Percentiles rank a stretch among this genome's conserved stretches.
These are phyloP conservation scores for Galerina sulciceps DNA, from an alignment of 768 basidiomycete genomes.

Conservation along the genomic window DNA sequence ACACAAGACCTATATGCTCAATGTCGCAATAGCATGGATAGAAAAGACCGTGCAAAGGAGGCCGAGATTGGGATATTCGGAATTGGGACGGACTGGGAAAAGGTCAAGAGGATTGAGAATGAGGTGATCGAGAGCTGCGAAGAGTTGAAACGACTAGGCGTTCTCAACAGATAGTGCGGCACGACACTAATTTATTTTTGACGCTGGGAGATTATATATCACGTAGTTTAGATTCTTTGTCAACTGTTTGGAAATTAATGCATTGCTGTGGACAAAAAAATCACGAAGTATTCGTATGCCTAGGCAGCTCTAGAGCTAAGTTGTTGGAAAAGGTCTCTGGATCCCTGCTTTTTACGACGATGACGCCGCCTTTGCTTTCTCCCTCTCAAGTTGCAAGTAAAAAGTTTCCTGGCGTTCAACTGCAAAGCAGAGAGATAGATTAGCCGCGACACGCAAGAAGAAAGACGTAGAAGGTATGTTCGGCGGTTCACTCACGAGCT, in stretches of 20 bases:
- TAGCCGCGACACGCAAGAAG: not conserved
- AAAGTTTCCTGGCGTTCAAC: slow-evolving; percentile 84
- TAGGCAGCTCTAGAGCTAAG: slow-evolving; percentile 26
- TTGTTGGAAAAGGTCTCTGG: not conserved
- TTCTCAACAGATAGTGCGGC: slow-evolving; percentile 36
- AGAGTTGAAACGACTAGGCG: slow-evolving; percentile 66
- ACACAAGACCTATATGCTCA: slow-evolving; percentile 69
- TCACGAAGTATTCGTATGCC: slow-evolving; percentile 4
- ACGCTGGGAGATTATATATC: slow-evolving; percentile 22
- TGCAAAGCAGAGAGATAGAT: slow-evolving; percentile 32
- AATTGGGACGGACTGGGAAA: slow-evolving; percentile 90
- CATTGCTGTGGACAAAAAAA: slow-evolving; percentile 11
- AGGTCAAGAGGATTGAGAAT: slow-evolving; percentile 72
- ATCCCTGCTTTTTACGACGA: slow-evolving; percentile 4
- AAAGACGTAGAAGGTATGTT: not conserved
- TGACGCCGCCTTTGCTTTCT: slow-evolving; percentile 37
- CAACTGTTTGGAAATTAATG: slow-evolving; percentile 18
- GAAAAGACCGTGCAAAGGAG: slow-evolving; percentile 72
- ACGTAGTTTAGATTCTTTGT: slow-evolving; percentile 23
- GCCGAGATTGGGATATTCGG: slow-evolving; percentile 88
- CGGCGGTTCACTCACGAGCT: slow-evolving; percentile 55
- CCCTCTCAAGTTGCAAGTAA: slow-evolving; percentile 84
- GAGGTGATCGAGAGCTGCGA: slow-evolving; percentile 82
- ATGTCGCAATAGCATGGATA: slow-evolving; percentile 73
- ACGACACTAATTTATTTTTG: slow-evolving; percentile 26